These are phyloP conservation scores for Pleodorina starrii DNA, from an alignment of 139 green algal species.

Conservation along the genomic window DNA sequence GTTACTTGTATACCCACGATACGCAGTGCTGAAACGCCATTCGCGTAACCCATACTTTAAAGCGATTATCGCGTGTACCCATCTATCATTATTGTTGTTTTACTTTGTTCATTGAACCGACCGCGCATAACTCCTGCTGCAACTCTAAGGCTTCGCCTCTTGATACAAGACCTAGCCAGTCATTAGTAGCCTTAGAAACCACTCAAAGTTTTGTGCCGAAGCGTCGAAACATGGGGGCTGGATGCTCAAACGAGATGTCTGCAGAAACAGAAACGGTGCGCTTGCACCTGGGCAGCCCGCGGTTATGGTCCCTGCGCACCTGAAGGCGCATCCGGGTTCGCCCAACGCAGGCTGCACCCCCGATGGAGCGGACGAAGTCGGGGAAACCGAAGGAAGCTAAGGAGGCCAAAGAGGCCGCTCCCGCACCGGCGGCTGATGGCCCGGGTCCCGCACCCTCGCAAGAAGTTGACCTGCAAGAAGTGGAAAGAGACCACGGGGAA, in stretches of 20 bases:
- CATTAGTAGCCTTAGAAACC: not conserved
- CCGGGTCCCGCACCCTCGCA: not conserved
- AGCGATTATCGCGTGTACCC: no score
- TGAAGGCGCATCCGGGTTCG: not conserved
- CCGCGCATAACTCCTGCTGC: no score
- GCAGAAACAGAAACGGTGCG: not conserved
- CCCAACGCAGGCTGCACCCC: not conserved
- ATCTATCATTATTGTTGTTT: no score
- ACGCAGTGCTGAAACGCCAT: no score
- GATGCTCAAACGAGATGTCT: constrained; percentile 26
- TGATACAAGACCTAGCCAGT: no score
- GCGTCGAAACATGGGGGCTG: constrained; percentile 27
- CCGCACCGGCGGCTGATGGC: not conserved
- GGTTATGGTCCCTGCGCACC: no score
- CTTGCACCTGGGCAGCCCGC: not conserved
- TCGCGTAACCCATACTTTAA: no score
- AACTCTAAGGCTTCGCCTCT: no score
- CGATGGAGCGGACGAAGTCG: not conserved
- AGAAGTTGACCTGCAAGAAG: not conserved
- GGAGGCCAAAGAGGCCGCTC: not conserved
- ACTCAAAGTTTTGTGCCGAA: not conserved
- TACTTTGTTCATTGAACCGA: no score
- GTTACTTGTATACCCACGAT: no score
- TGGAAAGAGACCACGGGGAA: not conserved
- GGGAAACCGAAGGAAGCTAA: not conserved